phyloP scores from a whole-genome alignment of 2,329 filamentous ascomycete genomes.

The Trichoderma atrobrunneum region DNA sequence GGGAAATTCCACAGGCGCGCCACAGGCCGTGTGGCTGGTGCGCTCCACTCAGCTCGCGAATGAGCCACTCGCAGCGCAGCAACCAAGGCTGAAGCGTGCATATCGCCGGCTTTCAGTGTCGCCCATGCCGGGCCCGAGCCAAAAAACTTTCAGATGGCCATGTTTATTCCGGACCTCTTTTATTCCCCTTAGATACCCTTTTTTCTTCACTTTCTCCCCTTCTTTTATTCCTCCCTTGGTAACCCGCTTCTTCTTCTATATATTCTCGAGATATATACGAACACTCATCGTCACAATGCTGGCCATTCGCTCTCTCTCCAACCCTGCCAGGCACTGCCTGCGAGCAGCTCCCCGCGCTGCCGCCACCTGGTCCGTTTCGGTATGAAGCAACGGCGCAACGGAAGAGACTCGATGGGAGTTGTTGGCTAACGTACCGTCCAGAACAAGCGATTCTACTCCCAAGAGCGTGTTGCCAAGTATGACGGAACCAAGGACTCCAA shows the following conservation, averaged over 20 bases:
- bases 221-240: conserved; percentile 20
- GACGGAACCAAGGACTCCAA: conserved; percentile 83
- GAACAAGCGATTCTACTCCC: conserved; percentile 62
- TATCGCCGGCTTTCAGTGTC: conserved; percentile 23
- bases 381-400: conserved; percentile 24
- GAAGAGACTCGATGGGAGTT: not conserved
- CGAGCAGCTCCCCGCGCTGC: conserved; percentile 62
- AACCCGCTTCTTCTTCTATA: conserved; percentile 13
- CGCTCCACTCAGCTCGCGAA: not conserved
- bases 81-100: conserved; percentile 18
- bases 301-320: conserved; percentile 73
- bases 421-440: conserved; percentile 26
- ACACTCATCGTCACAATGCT: conserved; percentile 63
- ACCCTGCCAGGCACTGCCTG: conserved; percentile 74
- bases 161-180: not conserved
- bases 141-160: conserved; percentile 15
- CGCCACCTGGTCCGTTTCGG: conserved; percentile 39
- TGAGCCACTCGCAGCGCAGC: conserved; percentile 18
- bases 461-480: conserved; percentile 85
- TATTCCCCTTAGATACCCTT: conserved; percentile 21
- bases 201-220: conserved; percentile 21
- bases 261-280: not conserved
- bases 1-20: conserved; percentile 20
- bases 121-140: conserved; percentile 21
- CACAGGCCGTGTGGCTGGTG: conserved; percentile 24